Evolutionary conservation across 208 protist genomes (phyloP).

Genomic region (Leishmania martiniquensis): DNA sequence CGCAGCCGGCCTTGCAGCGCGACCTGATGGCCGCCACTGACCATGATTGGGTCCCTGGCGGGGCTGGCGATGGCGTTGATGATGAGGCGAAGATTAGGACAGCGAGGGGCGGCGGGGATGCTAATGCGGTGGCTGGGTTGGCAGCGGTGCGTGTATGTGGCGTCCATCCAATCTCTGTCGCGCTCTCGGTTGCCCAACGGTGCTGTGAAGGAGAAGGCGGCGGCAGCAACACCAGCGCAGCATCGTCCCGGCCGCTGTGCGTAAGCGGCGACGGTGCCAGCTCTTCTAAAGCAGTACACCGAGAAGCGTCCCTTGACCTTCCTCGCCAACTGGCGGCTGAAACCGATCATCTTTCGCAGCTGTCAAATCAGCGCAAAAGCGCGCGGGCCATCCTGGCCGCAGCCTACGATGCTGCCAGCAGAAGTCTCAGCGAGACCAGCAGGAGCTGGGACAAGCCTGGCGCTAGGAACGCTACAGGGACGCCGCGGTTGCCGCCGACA

Average conservation of each 20-base stretch:
- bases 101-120: too few species aligned
- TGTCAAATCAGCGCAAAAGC: neutral
- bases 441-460: neutral
- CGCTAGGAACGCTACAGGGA: too few species aligned
- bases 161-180: conserved; percentile 11
- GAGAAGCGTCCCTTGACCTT: neutral
- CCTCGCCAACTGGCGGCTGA: neutral
- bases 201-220: neutral
- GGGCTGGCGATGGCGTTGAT: neutral
- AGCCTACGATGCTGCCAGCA: conserved; percentile 8
- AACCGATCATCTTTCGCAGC: neutral
- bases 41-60: neutral
- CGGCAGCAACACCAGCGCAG: neutral
- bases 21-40: neutral
- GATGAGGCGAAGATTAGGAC: neutral
- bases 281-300: neutral
- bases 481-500: neutral
- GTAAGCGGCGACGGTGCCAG: neutral
- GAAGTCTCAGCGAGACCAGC: conserved; percentile 2
- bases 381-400: neutral
- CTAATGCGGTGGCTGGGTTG: neutral
- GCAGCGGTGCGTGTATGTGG: neutral
- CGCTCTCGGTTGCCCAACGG: conserved; percentile 9
- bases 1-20: neutral
- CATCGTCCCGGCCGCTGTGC: neutral